Base-by-base conservation (phyloP, 2,329 filamentous ascomycete genomes). In the Rugonectria rugulosa region DNA sequence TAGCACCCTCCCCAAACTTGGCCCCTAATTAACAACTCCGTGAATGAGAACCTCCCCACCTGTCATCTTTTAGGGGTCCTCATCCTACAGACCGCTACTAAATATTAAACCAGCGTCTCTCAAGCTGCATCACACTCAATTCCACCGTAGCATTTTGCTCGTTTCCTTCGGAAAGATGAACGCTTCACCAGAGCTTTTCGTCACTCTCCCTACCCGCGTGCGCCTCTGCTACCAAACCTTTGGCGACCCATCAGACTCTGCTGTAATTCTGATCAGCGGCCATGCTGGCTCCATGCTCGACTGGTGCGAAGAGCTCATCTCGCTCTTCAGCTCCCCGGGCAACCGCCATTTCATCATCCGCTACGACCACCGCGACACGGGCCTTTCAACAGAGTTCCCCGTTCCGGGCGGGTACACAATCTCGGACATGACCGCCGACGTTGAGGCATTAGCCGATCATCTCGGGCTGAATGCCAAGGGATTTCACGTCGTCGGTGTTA, bases 191-290 rank as follows among this genome's bases (percentile, higher is more conserved):
- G 68, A 72, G 11, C 64, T 63, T 12, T 72, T 72, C 15, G 59
- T 65, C 8, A 53, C 48, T 0, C 56, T 72, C 14, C 61, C 66
- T 1, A 65, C 46, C 6, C 52, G 65, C 2, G 69, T 69, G 23
- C 62, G 64, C 10, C 60, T 72, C 21, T 72, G 68, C 53, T 72
- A 72, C 26, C 68, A 67, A 45, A 65, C 64, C 2, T 63, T 64
- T 20, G 69, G 69, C 21, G 47, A 65, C 14, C 59, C 59, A 2
- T 43, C 59, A 2, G 62, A 69, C 32, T 59, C 69, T 3, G 63
- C 65, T 2, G 61, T 72, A 9, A 54, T 69, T 11, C 54, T 69
- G 10, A 57, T 69, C n/a, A 15, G 51, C 1, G 67, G 67, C 7
- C 52, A 66, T 42, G 48, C 37, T 1, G 42, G 57, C 6, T 63